Conservation (phyloP, 75 land plant species). For the Pinus albicaulis region DNA sequence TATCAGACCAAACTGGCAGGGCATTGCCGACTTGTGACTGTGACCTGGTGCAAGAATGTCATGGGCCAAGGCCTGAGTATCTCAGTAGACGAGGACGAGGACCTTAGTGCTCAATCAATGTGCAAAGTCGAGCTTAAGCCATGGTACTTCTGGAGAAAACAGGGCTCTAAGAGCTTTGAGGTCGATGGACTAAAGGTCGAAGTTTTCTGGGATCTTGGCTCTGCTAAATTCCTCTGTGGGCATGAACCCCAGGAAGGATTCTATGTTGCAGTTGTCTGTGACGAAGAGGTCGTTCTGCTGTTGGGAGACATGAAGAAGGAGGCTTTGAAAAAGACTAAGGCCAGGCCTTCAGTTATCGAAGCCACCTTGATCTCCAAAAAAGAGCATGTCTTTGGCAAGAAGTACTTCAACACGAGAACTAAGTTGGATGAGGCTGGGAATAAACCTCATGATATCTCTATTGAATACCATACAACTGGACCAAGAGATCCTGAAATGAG, state of each 20-base stretch:
- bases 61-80: slow-evolving; percentile 42
- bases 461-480: slow-evolving; percentile 49
- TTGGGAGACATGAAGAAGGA: slow-evolving; percentile 59
- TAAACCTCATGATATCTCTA: slow-evolving; percentile 53
- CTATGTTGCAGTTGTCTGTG: slow-evolving; percentile 54
- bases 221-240: slow-evolving; percentile 20
- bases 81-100: slow-evolving; percentile 15
- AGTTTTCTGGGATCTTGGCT: slow-evolving; percentile 27
- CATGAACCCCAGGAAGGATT: slow-evolving; percentile 34
- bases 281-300: slow-evolving; percentile 51
- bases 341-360: slow-evolving; percentile 30
- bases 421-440: slow-evolving; percentile 26
- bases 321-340: slow-evolving; percentile 53
- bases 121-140: slow-evolving; percentile 47
- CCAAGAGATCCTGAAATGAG: slow-evolving; percentile 62
- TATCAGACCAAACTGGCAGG: slow-evolving; percentile 46
- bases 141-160: slow-evolving; percentile 40
- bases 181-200: slow-evolving; percentile 18
- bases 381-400: slow-evolving; percentile 62
- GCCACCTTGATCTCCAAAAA: slow-evolving; percentile 44
- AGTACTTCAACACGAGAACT: slow-evolving; percentile 35
- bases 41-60: slow-evolving; percentile 43
- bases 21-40: slow-evolving; percentile 20
- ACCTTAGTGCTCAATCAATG: slow-evolving; percentile 14
- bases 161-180: slow-evolving; percentile 12